Percentiles rank a stretch among this genome's conserved stretches.
Conservation (phyloP, 352 stramenopile genomes). For the Globisporangium solare region DNA sequence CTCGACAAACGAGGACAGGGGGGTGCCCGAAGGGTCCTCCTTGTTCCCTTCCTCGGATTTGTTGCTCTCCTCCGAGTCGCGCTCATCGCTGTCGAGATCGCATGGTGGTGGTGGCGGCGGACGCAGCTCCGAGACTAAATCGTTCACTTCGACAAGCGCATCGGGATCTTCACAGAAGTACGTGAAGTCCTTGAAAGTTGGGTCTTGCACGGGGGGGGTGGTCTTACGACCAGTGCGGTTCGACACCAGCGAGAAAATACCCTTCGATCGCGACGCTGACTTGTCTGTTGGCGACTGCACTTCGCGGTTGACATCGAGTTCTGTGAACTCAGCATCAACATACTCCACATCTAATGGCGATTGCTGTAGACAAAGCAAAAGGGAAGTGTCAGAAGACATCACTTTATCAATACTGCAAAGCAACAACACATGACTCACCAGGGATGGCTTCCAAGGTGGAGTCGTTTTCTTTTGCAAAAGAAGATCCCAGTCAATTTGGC, state of each 20-base stretch:
- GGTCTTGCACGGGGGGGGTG: constrained; percentile 75
- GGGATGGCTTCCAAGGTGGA: constrained; percentile 81
- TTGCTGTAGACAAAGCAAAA: constrained; percentile 20
- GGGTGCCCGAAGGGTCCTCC: constrained; percentile 52
- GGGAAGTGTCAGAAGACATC: background rate
- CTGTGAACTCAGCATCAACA: constrained; percentile 82
- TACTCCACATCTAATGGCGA: constrained; percentile 85
- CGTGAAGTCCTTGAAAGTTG: constrained; percentile 88
- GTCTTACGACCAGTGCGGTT: constrained; percentile 63
- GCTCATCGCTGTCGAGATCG: constrained; percentile 22
- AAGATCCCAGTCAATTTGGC: constrained; percentile 78
- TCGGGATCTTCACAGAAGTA: constrained; percentile 89
- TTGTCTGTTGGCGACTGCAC: constrained; percentile 85
- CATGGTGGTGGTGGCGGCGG: constrained; percentile 38
- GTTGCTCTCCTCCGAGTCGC: constrained; percentile 17
- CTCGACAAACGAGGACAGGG: constrained; percentile 80
- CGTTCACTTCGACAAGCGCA: constrained; percentile 73
- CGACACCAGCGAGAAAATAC: constrained; percentile 77
- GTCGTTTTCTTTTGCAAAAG: constrained; percentile 81
- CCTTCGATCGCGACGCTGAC: constrained; percentile 63
- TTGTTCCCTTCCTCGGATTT: constrained; percentile 16
- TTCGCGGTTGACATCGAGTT: constrained; percentile 75
- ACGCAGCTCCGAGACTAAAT: constrained; percentile 77
- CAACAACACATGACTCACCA: constrained; percentile 24
- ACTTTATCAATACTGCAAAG: background rate